phyloP scores from a whole-genome alignment of 108 stramenopile genomes.

The Fragilaria radians region DNA sequence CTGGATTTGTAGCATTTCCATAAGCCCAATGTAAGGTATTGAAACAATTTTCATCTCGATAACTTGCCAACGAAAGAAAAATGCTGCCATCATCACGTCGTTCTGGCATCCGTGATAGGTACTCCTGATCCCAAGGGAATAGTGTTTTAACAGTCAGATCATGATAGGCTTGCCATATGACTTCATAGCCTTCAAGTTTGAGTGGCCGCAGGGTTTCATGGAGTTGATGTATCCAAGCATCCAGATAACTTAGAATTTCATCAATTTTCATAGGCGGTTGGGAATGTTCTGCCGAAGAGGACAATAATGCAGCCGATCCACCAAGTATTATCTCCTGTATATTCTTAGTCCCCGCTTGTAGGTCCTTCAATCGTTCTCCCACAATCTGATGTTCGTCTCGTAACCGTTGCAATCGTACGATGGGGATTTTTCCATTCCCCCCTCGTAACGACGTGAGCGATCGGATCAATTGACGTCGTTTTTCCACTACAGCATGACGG shows the following conservation, averaged over 20 bases:
- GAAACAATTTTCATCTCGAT: constrained; percentile 91
- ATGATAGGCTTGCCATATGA: constrained; percentile 81
- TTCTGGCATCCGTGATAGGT: constrained; percentile 59
- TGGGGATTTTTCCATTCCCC: constrained; percentile 38
- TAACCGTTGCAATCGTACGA: constrained; percentile 39
- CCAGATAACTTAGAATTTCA: constrained; percentile 57
- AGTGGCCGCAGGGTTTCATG: constrained; percentile 41
- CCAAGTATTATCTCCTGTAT: constrained; percentile 66
- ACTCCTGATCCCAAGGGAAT: constrained; percentile 78
- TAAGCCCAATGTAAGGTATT: constrained; percentile 83
- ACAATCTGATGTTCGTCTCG: constrained; percentile 60
- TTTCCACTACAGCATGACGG: background rate
- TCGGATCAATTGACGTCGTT: constrained; percentile 18
- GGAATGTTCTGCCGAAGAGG: constrained; percentile 26
- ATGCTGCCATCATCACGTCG: constrained; percentile 73
- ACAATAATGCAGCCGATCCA: background rate
- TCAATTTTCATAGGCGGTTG: constrained; percentile 67
- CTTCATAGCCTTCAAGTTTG: constrained; percentile 59
- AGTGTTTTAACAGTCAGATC: constrained; percentile 66
- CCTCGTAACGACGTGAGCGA: constrained; percentile 28
- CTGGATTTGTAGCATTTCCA: constrained; percentile 80
- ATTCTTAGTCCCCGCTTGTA: constrained; percentile 68
- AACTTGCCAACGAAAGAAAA: constrained; percentile 87
- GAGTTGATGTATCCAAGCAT: constrained; percentile 55
- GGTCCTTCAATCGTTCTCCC: constrained; percentile 60